Base-by-base conservation (phyloP, 257 asterid genomes). In the Capsicum chinense region DNA sequence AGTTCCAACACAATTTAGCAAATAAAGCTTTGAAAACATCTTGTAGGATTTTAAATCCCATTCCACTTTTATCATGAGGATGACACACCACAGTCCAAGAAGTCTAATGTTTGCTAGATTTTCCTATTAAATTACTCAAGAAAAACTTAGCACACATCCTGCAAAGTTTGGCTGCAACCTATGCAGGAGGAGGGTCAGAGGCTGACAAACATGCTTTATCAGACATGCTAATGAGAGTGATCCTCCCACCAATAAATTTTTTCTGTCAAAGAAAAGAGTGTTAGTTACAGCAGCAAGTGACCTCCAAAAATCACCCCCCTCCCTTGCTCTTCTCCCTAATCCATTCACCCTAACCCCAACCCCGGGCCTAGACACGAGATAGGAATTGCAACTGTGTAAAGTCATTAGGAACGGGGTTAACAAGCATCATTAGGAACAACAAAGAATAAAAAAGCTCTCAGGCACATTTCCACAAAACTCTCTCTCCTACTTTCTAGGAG, bases 21-120 rank as follows among this genome's bases (percentile, higher is more conserved):
- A 39, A 60, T 60, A n/a, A 60, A 60, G 67, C 67, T n/a, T 60
- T n/a, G n/a, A 33, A 60, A 35, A 62, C 68, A 62, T 62, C 68
- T 14, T 62, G 68, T 62, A 60, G 37, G 15, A 7, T 62, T 62
- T 21, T 62, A 62, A 62, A 19, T 9, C 37, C 68, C 68, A 62
- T 12, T 62, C 37, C 37, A 4, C 37, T 7, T 62, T 62, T 37
- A 9, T 62, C 68, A 62, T 19, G 19, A 19, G 39, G 68, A 62
- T 62, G 68, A 19, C 39, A 62, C 21, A 62, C 14, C 68, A 62
- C 68, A 62, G 39, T 62, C 15, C 68, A 62, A 62, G 68, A 62
- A 62, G 15, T 62, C 26, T 14, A 62, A 62, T 62, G 68, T 62
- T 62, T 62, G 68, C 37, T 62, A 62, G 37, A 62, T 19, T 62